These are phyloP conservation scores for Suaeda aralocaspica DNA, from an alignment of 148 eudicot genomes.

Conservation along the genomic window DNA sequence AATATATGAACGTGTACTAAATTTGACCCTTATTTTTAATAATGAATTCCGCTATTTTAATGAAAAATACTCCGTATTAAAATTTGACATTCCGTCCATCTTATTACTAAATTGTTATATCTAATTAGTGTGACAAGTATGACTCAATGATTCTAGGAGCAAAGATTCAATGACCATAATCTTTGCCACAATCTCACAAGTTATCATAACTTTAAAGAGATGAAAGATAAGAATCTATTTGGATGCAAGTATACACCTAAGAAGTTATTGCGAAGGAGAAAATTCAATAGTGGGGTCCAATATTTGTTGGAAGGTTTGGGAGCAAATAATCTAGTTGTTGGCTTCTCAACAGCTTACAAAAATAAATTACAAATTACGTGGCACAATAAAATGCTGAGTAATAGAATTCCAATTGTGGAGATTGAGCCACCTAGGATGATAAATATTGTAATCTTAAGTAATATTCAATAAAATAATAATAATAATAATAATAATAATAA, in stretches of 20 bases:
- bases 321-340: slow-evolving; percentile 39
- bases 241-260: not conserved
- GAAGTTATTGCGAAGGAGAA: not conserved
- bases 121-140: too few relatives aligned
- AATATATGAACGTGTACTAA: too few relatives aligned
- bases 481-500: too few relatives aligned
- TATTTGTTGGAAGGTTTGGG: slow-evolving; percentile 46
- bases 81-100: too few relatives aligned
- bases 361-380: slow-evolving; percentile 17
- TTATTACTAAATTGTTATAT: too few relatives aligned
- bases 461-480: too few relatives aligned
- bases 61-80: too few relatives aligned
- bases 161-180: too few relatives aligned
- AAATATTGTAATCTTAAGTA: not conserved
- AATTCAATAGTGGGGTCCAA: slow-evolving; percentile 26
- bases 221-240: slow-evolving; percentile 10
- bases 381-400: slow-evolving; percentile 29
- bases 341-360: not conserved
- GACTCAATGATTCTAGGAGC: too few relatives aligned
- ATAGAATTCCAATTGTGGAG: slow-evolving; percentile 20
- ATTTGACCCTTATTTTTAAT: too few relatives aligned
- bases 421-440: slow-evolving; percentile 26
- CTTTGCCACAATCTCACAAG: not conserved
- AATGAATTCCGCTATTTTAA: too few relatives aligned
- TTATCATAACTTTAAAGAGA: too few relatives aligned